phyloP scores from a whole-genome alignment of 768 basidiomycete species.

The Chlorophyllum brunneum region DNA sequence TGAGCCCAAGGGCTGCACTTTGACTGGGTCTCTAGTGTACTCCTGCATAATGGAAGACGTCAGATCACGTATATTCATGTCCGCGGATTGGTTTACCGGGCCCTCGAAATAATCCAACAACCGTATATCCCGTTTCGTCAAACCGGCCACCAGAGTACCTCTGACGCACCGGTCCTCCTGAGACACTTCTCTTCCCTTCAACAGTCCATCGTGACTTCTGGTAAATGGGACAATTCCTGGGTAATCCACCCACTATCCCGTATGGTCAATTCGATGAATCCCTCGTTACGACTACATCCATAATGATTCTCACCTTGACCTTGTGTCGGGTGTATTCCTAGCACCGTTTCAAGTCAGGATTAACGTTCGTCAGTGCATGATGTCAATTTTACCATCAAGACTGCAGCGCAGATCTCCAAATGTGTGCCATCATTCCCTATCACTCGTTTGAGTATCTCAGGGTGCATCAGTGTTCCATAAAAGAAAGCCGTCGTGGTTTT shows the following conservation, averaged over 20 bases:
- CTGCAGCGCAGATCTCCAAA: conserved; percentile 67
- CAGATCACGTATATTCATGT: background rate
- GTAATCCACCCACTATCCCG: conserved; percentile 62
- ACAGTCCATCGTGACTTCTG: conserved; percentile 37
- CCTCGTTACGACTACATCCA: background rate
- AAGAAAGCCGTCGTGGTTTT: conserved; percentile 55
- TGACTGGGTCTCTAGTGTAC: conserved; percentile 56
- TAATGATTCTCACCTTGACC: conserved; percentile 46
- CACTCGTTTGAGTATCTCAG: conserved; percentile 74
- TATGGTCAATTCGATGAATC: background rate
- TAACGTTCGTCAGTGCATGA: background rate
- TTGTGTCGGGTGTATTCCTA: conserved; percentile 82
- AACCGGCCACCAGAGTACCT: conserved; percentile 75
- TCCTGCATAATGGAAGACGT: conserved; percentile 53
- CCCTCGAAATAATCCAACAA: conserved; percentile 83
- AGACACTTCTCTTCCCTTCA: conserved; percentile 40
- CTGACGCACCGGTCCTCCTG: conserved; percentile 67
- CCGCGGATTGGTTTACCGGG: conserved; percentile 37
- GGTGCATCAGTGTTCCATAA: conserved; percentile 91
- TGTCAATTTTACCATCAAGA: conserved; percentile 52
- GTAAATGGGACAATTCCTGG: conserved; percentile 73
- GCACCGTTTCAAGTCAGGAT: conserved; percentile 9
- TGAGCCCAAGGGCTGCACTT: conserved; percentile 51
- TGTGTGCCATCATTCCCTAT: conserved; percentile 63
- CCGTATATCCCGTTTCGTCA: conserved; percentile 60